Percentiles rank a stretch among this genome's conserved stretches.
These are phyloP conservation scores for Neurospora tetrasperma DNA, from an alignment of 495 filamentous ascomycete species.

Conservation along the genomic window DNA sequence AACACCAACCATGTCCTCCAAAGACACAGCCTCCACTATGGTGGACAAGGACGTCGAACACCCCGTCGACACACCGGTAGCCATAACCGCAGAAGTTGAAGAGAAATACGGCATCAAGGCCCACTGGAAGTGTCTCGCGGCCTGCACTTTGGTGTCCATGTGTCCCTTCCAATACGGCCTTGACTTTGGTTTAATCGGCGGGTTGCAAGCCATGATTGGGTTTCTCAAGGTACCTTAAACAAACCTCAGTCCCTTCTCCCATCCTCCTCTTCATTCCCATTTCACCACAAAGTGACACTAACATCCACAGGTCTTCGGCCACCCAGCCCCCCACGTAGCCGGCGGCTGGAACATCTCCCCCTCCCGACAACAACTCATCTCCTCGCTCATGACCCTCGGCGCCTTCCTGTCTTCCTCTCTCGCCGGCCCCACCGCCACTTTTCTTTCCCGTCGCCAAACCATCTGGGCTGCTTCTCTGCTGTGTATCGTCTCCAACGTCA, in stretches of 20 bases:
- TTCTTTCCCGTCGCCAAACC: slow-evolving; percentile 33
- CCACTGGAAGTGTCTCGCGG: slow-evolving; percentile 27
- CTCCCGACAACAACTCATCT: slow-evolving; percentile 41
- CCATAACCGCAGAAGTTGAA: background rate
- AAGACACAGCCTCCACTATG: background rate
- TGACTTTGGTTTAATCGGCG: slow-evolving; percentile 48
- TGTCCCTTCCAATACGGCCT: slow-evolving; percentile 50
- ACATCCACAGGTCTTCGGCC: slow-evolving; percentile 23
- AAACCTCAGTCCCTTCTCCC: no score
- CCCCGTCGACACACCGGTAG: background rate
- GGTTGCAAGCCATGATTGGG: slow-evolving; percentile 49
- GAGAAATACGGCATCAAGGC: slow-evolving; percentile 13
- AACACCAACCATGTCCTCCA: background rate
- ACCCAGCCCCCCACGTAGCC: slow-evolving; percentile 25
- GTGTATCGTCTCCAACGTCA: slow-evolving; percentile 35
- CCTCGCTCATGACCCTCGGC: slow-evolving; percentile 46
- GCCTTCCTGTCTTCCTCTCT: slow-evolving; percentile 43
- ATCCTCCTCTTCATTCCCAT: no score
- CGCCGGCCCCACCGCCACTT: slow-evolving; percentile 38
- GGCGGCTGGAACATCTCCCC: slow-evolving; percentile 42
- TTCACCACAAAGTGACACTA: no score
- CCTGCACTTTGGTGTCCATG: slow-evolving; percentile 36
- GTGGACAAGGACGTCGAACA: background rate
- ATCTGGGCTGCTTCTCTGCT: slow-evolving; percentile 38
- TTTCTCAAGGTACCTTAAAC: slow-evolving; percentile 33